phyloP scores from a whole-genome alignment of 331 rosid genomes.

The Pyracantha coccinea region DNA sequence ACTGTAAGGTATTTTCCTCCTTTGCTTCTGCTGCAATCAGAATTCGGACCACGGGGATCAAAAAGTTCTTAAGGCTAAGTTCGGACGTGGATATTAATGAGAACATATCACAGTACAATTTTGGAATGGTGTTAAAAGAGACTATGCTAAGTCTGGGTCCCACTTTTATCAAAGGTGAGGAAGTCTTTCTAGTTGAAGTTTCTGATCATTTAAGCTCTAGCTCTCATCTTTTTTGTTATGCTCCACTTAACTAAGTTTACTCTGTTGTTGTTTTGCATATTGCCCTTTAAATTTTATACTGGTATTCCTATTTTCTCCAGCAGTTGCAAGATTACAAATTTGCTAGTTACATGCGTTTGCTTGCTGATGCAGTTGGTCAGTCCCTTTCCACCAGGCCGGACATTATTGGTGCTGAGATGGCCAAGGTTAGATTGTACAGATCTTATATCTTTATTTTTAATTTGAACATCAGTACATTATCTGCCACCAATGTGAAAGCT shows the following conservation, averaged over 20 bases:
- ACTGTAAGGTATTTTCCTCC: conserved; percentile 66
- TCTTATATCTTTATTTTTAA: neutral
- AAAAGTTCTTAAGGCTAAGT: conserved; percentile 30
- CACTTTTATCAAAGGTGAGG: conserved; percentile 86
- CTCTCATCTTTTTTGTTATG: neutral
- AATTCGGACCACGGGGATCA: conserved; percentile 53
- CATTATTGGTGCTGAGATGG: conserved; percentile 85
- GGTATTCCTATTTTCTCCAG: conserved; percentile 25
- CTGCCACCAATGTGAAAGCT: neutral
- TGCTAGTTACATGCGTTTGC: conserved; percentile 56
- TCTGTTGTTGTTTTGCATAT: neutral
- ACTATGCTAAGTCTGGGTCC: conserved; percentile 90
- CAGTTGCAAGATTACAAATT: conserved; percentile 34
- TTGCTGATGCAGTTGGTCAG: conserved; percentile 93
- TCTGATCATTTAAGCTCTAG: neutral
- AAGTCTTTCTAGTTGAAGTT: conserved; percentile 16
- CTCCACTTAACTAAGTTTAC: neutral
- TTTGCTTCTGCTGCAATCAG: conserved; percentile 69
- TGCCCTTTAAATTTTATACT: conserved; percentile 11
- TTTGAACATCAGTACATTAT: neutral
- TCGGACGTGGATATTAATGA: conserved; percentile 33
- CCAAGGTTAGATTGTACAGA: conserved; percentile 58
- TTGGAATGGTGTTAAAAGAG: conserved; percentile 75
- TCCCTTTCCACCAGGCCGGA: conserved; percentile 97
- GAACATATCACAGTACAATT: conserved; percentile 50